phyloP scores from a whole-genome alignment of 2,329 filamentous ascomycete species.

The Fusarium euwallaceae region DNA sequence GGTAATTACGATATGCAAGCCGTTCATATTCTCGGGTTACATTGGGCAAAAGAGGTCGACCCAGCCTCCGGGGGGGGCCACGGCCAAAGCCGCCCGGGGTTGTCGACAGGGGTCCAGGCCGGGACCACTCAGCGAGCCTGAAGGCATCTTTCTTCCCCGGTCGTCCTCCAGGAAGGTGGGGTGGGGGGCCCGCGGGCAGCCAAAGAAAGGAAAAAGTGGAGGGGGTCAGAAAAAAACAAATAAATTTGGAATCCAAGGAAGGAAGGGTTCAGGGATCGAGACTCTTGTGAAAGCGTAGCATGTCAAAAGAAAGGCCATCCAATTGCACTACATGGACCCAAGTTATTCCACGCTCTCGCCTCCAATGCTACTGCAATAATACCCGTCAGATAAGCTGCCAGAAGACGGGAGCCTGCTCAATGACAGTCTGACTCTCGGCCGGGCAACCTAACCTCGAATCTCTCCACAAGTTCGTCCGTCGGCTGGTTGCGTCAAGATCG shows the following conservation, averaged over 20 bases:
- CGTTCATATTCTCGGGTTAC: conserved; percentile 36
- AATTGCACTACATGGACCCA: conserved; percentile 41
- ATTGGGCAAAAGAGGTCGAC: conserved; percentile 18
- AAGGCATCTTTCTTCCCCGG: conserved; percentile 29
- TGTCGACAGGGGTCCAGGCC: background rate
- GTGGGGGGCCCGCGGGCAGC: background rate
- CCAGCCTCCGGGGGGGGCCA: conserved; percentile 2
- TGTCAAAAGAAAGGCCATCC: conserved; percentile 21
- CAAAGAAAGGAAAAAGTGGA: background rate
- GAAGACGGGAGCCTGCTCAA: conserved; percentile 6
- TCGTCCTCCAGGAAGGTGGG: background rate
- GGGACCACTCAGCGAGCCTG: conserved; percentile 27
- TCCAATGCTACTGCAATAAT: conserved; percentile 26
- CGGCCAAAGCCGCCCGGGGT: conserved; percentile 19
- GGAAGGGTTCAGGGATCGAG: conserved; percentile 29
- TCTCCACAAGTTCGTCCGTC: conserved; percentile 37
- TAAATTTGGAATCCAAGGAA: conserved; percentile 8
- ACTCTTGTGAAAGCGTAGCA: conserved; percentile 6
- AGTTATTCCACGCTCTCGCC: conserved; percentile 7
- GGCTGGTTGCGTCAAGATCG: conserved; percentile 36
- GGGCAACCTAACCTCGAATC: conserved; percentile 9
- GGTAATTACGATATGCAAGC: conserved; percentile 48
- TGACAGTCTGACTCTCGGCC: background rate
- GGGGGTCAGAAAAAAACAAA: conserved; percentile 12
- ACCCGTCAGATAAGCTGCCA: conserved; percentile 9